Conservation (phyloP, 306 rosid genomes). For the Hippophae tibetana region DNA sequence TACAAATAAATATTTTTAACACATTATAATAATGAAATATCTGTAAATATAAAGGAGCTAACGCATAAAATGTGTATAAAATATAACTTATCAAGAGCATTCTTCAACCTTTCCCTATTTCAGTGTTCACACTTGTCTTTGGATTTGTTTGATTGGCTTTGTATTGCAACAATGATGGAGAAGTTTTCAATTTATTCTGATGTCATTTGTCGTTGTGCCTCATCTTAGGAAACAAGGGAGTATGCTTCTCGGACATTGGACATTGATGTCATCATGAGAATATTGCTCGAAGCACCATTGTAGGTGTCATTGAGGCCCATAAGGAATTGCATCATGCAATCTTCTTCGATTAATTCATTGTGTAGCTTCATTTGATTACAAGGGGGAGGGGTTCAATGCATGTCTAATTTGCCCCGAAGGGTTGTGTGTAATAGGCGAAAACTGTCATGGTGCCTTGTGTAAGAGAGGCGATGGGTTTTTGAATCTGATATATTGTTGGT, state of each 20-base stretch:
- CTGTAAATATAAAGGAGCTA: too few relatives aligned
- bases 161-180: constrained; percentile 15
- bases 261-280: not conserved
- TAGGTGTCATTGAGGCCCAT: constrained; percentile 21
- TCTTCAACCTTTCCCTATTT: constrained; percentile 15
- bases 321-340: constrained; percentile 18
- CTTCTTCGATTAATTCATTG: constrained; percentile 12
- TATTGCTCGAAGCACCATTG: not conserved
- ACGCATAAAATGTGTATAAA: too few relatives aligned
- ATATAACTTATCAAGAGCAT: not conserved
- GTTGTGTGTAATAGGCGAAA: constrained; percentile 12
- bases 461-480: not conserved
- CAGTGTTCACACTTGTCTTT: constrained; percentile 20
- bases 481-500: constrained; percentile 1
- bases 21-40: too few relatives aligned
- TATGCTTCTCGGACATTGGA: not conserved
- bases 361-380: constrained; percentile 20
- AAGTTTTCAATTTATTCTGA: constrained; percentile 10
- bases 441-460: constrained; percentile 11
- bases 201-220: constrained; percentile 16
- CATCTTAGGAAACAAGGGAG: constrained; percentile 3
- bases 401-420: constrained; percentile 14
- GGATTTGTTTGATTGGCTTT: not conserved
- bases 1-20: too few relatives aligned
- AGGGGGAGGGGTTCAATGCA: not conserved